Percentiles rank a stretch among this genome's conserved stretches.
Conservation (phyloP, 2,329 filamentous ascomycete species). For the Curvularia verruculosa region DNA sequence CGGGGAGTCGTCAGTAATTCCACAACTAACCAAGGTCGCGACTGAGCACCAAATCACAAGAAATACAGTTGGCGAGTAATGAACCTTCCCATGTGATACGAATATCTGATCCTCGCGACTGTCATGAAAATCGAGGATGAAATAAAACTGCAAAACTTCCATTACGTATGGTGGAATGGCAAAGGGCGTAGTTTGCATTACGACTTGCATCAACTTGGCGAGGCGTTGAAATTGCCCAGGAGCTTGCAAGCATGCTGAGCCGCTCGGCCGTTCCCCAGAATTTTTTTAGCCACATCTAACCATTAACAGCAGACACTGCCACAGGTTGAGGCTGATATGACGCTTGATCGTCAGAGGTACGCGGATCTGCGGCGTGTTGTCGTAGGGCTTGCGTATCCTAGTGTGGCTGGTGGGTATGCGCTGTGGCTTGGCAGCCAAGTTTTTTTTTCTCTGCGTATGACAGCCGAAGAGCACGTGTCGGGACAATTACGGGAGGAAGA, state of each 20-base stretch:
- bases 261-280: neutral
- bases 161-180: neutral
- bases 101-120: too few relatives aligned
- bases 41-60: too few relatives aligned
- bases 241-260: neutral
- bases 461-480: too few relatives aligned
- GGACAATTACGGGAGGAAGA: too few relatives aligned
- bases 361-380: conserved; percentile 4
- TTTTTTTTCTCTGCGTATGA: neutral
- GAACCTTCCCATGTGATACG: too few relatives aligned
- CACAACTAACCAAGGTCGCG: too few relatives aligned
- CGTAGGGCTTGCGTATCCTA: conserved; percentile 15
- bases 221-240: neutral
- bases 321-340: conserved; percentile 13
- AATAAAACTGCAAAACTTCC: too few relatives aligned
- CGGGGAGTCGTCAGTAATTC: too few relatives aligned
- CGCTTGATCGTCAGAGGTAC: conserved; percentile 1
- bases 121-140: too few relatives aligned
- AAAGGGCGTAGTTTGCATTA: neutral
- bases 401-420: conserved; percentile 9
- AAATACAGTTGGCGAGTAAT: too few relatives aligned
- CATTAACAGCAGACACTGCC: conserved; percentile 3
- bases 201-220: neutral
- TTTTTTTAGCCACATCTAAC: conserved; percentile 10
- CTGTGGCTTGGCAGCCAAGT: conserved; percentile 8